Base-by-base conservation (phyloP, 441 rosid genomes). In the Pelargonium fulgidum region DNA sequence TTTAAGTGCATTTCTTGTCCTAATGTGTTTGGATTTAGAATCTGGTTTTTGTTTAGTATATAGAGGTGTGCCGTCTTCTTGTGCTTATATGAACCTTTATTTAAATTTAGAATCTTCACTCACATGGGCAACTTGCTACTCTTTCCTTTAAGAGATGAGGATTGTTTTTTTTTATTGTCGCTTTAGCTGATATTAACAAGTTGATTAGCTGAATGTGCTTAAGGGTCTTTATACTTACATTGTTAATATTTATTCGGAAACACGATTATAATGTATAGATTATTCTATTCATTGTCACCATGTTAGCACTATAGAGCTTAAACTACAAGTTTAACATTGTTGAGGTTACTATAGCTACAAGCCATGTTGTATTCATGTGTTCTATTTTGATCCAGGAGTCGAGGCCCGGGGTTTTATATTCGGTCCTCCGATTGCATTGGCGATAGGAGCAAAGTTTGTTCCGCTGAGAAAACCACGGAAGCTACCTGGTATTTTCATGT, bases 341-440 rank as follows among this genome's bases (percentile, higher is more conserved):
- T 36, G 41, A 36, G 41, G 3, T 36, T 4, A 36, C 41, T 36
- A 36, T 36, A 36, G 6, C 7, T 36, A 36, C 41, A 6, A 36
- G 41, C 8, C 41, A 36, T 36, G 7, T 4, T 36, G 41, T 36
- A 36, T 36, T 36, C 41, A 36, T 6, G 41, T 36, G 41, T 36
- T 54, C 19, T 41, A 48, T 65, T 72, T 10, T 52, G 66, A 67
- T 66, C 59, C 92, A 94, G 99, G 99, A 66, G 86, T 94, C 68
- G 99, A 94, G 80, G 98, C 99, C 47, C 85, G 98, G 6, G 99
- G 99, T 48, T 94, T 94, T 72, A 78, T 94, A n/a, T 92, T 94
- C 64, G 99, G 98, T 69, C 93, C 96, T 77, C 89, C 99, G 48
- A 92, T 92, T 39, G 99, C 99, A 12, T 78, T 92, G 85, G 99